Percentiles rank a stretch among this genome's conserved stretches.
Evolutionary conservation across 352 stramenopile genomes (phyloP).

Genomic region (Pythium apleroticum): DNA sequence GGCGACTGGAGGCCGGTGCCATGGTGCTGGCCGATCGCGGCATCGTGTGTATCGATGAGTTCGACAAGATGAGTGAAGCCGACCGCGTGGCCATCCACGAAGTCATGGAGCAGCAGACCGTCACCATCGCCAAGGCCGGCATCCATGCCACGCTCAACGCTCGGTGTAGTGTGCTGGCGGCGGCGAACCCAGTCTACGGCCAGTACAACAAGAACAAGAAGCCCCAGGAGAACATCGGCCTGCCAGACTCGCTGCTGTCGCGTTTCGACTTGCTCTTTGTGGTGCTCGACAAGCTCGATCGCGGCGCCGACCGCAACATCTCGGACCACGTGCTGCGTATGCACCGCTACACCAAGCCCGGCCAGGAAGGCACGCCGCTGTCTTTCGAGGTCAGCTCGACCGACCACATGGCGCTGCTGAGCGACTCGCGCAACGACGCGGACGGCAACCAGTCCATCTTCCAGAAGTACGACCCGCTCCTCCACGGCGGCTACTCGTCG

Average conservation of each 20-base stretch:
- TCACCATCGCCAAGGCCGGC: slow-evolving; percentile 99
- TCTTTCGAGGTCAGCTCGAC: slow-evolving; percentile 84
- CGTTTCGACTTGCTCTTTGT: slow-evolving; percentile 99
- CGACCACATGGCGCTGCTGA: slow-evolving; percentile 71
- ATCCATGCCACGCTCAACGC: slow-evolving; percentile 99
- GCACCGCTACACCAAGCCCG: slow-evolving; percentile 91
- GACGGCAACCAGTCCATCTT: slow-evolving; percentile 85
- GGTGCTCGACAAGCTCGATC: slow-evolving; percentile 98
- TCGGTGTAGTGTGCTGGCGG: slow-evolving; percentile 97
- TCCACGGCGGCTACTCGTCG: slow-evolving; percentile 75
- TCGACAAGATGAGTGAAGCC: slow-evolving; percentile 97
- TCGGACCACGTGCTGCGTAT: slow-evolving; percentile 97
- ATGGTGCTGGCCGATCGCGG: slow-evolving; percentile 99
- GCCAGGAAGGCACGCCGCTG: slow-evolving; percentile 88
- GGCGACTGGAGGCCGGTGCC: slow-evolving; percentile 96
- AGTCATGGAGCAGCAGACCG: slow-evolving; percentile 99
- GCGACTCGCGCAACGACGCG: slow-evolving; percentile 61
- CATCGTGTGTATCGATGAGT: slow-evolving; percentile 99
- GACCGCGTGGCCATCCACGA: slow-evolving; percentile 99
- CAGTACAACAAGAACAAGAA: slow-evolving; percentile 99
- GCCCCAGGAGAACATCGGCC: slow-evolving; percentile 98
- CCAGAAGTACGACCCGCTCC: slow-evolving; percentile 89
- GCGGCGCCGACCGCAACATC: slow-evolving; percentile 93
- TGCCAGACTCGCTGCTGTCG: slow-evolving; percentile 99
- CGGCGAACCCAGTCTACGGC: slow-evolving; percentile 99